phyloP scores from a whole-genome alignment of 2,329 filamentous ascomycete genomes.

The Cercospora sojina region DNA sequence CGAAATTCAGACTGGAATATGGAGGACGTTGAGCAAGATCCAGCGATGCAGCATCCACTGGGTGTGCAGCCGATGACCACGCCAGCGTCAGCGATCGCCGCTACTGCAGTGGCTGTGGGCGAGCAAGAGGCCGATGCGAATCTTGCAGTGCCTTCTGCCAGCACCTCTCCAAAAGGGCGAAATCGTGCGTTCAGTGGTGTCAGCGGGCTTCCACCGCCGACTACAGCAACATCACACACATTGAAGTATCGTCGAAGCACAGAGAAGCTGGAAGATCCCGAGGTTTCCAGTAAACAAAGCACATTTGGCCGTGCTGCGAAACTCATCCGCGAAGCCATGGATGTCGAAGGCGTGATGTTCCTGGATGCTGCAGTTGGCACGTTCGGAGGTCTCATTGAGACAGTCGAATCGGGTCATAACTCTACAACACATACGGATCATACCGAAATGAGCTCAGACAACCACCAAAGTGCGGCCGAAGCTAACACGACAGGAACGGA shows the following conservation, averaged over 20 bases:
- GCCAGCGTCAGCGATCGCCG: slow-evolving; percentile 19
- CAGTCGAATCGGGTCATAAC: slow-evolving; percentile 17
- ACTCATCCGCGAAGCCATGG: slow-evolving; percentile 50
- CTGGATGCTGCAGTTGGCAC: slow-evolving; percentile 39
- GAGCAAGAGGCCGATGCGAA: slow-evolving; percentile 20
- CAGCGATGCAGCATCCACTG: slow-evolving; percentile 20
- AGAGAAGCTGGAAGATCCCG: slow-evolving; percentile 20
- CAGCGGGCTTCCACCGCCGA: slow-evolving; percentile 9
- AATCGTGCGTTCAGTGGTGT: slow-evolving; percentile 11
- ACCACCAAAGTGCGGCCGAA: slow-evolving; percentile 20
- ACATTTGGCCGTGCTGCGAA: slow-evolving; percentile 52
- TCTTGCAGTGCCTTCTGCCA: neutral
- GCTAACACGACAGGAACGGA: slow-evolving; percentile 24
- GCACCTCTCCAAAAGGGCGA: slow-evolving; percentile 1
- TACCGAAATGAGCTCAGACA: slow-evolving; percentile 21
- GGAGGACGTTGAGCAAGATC: slow-evolving; percentile 21
- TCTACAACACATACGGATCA: slow-evolving; percentile 18
- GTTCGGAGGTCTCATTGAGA: slow-evolving; percentile 31
- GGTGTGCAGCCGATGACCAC: slow-evolving; percentile 21
- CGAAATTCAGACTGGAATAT: slow-evolving; percentile 24
- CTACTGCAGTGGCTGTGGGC: slow-evolving; percentile 20
- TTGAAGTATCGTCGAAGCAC: slow-evolving; percentile 16
- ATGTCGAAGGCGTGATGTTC: slow-evolving; percentile 51
- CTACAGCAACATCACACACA: slow-evolving; percentile 1
- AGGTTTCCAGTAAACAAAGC: slow-evolving; percentile 18